These are phyloP conservation scores for Saccharomycopsis oosterbeekiorum DNA, from an alignment of 805 yeast genomes.

Conservation along the genomic window DNA sequence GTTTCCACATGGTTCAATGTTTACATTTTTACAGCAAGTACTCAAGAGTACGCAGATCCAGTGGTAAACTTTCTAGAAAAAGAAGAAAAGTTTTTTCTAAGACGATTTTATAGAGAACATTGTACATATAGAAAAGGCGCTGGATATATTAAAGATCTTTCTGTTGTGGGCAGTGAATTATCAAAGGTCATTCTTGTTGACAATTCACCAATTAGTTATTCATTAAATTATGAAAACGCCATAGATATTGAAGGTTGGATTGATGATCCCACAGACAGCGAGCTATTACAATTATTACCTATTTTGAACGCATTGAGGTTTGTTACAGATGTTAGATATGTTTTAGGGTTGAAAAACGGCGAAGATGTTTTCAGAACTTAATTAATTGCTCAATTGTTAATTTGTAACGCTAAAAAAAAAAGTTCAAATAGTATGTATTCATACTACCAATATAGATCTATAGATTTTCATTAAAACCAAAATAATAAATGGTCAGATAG, in stretches of 20 bases:
- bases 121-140: conserved; percentile 70
- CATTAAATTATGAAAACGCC: conserved; percentile 77
- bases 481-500: too few species aligned
- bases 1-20: conserved; percentile 82
- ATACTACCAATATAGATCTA: too few species aligned
- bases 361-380: conserved; percentile 43
- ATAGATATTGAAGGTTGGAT: conserved; percentile 97
- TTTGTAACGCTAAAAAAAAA: too few species aligned
- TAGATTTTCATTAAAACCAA: too few species aligned
- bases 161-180: conserved; percentile 36
- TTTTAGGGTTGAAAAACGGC: conserved; percentile 68
- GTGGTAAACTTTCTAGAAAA: conserved; percentile 86
- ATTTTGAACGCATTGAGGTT: conserved; percentile 64
- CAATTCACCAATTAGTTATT: conserved; percentile 87
- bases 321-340: conserved; percentile 74
- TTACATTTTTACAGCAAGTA: conserved; percentile 90
- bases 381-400: not conserved
- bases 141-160: conserved; percentile 77
- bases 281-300: conserved; percentile 73
- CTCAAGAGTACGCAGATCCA: conserved; percentile 93
- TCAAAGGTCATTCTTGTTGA: conserved; percentile 71
- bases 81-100: conserved; percentile 42
- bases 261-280: conserved; percentile 86
- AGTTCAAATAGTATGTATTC: too few species aligned
- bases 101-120: conserved; percentile 66